phyloP scores from a whole-genome alignment of 257 asterid genomes.

The Anisodus tanguticus region DNA sequence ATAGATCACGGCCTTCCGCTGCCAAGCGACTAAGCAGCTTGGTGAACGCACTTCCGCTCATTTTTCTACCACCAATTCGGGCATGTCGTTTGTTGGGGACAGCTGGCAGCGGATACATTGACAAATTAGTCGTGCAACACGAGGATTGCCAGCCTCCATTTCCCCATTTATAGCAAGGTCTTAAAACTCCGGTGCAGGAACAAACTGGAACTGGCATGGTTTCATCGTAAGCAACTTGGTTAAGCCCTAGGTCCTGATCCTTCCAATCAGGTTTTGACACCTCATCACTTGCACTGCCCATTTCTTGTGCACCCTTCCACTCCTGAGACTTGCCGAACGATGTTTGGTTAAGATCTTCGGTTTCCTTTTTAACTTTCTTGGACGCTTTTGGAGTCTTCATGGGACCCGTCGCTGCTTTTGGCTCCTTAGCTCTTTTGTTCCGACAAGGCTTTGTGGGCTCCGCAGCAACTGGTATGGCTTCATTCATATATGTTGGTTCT shows the following conservation, averaged over 20 bases:
- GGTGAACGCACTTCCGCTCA: conserved; percentile 96
- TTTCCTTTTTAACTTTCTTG: conserved; percentile 62
- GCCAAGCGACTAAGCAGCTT: conserved; percentile 93
- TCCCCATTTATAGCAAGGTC: conserved; percentile 99
- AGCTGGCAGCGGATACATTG: conserved; percentile 90
- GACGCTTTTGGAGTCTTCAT: conserved; percentile 58
- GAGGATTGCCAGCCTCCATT: conserved; percentile 99
- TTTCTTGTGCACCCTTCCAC: conserved; percentile 47
- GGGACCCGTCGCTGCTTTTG: conserved; percentile 47
- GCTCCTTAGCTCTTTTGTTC: conserved; percentile 68
- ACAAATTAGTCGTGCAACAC: conserved; percentile 82
- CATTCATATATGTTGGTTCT: conserved; percentile 57
- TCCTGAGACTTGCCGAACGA: conserved; percentile 48
- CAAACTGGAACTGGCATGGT: conserved; percentile 94
- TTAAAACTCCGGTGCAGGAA: conserved; percentile 80
- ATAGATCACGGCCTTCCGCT: conserved; percentile 79
- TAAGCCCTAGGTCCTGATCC: conserved; percentile 84
- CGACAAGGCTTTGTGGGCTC: conserved; percentile 67
- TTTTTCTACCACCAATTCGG: conserved; percentile 90
- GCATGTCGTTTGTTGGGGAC: conserved; percentile 96
- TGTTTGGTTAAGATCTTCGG: conserved; percentile 57
- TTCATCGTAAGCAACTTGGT: conserved; percentile 90
- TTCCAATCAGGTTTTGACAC: conserved; percentile 74
- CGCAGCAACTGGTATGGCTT: conserved; percentile 49
- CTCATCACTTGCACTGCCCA: conserved; percentile 40